Conservation (phyloP, 169 alveolate genomes). For the Amoebophrya sp. region DNA sequence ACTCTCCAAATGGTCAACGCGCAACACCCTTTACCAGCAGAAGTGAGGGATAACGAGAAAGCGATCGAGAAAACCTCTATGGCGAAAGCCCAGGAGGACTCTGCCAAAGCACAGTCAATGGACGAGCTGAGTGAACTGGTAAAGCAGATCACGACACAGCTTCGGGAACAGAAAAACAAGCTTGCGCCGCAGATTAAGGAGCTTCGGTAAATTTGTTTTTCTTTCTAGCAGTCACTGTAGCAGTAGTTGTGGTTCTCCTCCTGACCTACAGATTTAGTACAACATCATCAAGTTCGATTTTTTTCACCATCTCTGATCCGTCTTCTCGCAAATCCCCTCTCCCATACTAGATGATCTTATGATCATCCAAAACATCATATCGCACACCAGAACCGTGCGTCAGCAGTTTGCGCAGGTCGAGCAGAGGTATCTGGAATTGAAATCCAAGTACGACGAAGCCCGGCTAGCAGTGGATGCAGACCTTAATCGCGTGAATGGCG, state of each 20-base stretch:
- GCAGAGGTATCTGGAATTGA: background rate
- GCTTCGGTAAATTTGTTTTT: background rate
- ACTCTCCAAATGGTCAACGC: background rate
- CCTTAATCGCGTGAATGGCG: background rate
- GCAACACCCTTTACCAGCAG: background rate
- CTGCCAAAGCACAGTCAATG: background rate
- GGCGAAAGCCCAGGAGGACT: background rate
- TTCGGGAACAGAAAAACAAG: background rate
- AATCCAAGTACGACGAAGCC: background rate
- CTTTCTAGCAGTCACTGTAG: no score
- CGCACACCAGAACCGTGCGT: background rate
- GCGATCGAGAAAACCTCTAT: background rate
- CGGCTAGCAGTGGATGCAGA: background rate
- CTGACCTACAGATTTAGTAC: no score
- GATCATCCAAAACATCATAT: no score
- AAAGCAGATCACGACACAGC: background rate
- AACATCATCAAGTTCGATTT: no score
- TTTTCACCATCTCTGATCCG: no score
- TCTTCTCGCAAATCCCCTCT: no score
- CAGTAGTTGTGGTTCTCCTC: no score
- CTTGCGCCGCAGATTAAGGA: conserved; percentile 19
- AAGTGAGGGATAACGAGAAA: background rate
- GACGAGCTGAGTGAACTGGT: background rate
- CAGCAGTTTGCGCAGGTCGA: background rate
- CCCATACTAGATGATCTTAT: no score